Base-by-base conservation (phyloP, 2,329 filamentous ascomycete genomes). In the Curvularia sp. region DNA sequence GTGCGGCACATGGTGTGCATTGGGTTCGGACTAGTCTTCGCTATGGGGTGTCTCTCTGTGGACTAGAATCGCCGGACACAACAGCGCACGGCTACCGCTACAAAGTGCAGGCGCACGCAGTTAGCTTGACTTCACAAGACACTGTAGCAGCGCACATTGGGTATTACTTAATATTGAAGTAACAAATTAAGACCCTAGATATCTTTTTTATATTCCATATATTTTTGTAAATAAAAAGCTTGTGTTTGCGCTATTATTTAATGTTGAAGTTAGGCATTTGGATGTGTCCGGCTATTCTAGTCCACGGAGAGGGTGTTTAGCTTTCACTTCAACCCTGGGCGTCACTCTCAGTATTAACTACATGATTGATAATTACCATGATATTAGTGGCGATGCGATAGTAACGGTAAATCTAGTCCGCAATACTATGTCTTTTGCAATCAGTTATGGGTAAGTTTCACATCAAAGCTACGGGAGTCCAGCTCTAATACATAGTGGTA, bases 11-110 rank as follows among this genome's bases (percentile, higher is more conserved):
- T 33, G 61, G 75, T 4, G 64, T 84, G n/a, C 82, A 84, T 44
- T 82, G 80, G 80, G 77, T 84, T 84, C 44, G 83, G 82, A 1
- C 69, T 82, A 5, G 71, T 84, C 3, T 77, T 83, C 31, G 81
- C 79, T 1, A 82, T 83, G 77, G 80, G 79, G 4, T n/a, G n/a
- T n/a, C 18, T 18, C 18, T 18, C 18, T 18, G 18, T 18, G 18
- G 18, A 18, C 18, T 18, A 18, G 18, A 18, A 18, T 18, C 18
- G 18, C 18, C 18, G 18, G 18, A 18, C 18, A 18, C 18, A 18
- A 18, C 18, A 18, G 18, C 18, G 18, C 18, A 18, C 18, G 18
- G 18, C 18, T 18, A 18, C 18, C 18, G 18, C 18, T 18, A 18
- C 18, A 18, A 18, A 18, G 18, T 18, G 18, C 18, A 18, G 18